Base-by-base conservation (phyloP, 352 stramenopile genomes). In the Globisporangium camurandrum region DNA sequence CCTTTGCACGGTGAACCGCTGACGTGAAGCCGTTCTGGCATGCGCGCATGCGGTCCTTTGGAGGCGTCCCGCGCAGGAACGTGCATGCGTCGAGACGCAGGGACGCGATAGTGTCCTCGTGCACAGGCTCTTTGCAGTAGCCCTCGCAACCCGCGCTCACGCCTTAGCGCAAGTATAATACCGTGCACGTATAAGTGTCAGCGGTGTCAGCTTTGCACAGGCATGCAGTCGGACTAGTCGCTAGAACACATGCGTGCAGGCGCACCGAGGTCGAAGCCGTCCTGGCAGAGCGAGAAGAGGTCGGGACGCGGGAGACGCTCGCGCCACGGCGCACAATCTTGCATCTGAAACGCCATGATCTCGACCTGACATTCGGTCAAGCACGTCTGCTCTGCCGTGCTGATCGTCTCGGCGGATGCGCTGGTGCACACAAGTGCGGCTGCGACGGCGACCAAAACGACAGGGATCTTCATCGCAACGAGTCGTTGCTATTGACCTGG, bases 241-340 rank as follows among this genome's bases (percentile, higher is more conserved):
- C n/a, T n/a, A n/a, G 30, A 34, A 12, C 30, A 12, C 8, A 3
- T 24, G 16, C 16, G 16, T 23, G 2, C n/a, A 20, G 17, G 39
- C 43, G 27, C 28, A 49, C 43, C 53, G 7, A 59, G 49, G 26
- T 67, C 71, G 52, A 63, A 80, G 12, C 69, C 69, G 24, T 80
- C 57, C 8, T 70, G 60, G 54, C 69, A 80, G 52, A 71, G 62
- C 36, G 68, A 72, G 59, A 70, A 80, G 55, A 80, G 61, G 34
- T 80, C 69, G 1, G 66, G 69, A n/a, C 69, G 66, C 0, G 69
- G 69, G 19, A 80, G 64, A 10, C 46, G 59, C 36, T 73, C 62
- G 31, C 69, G 61, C 64, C 69, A 80, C 28, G 62, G 62, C 40
- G 67, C 43, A 39, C 66, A 80, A 27, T 62, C 64, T 3, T 63